A percentile compares a stretch with the other conserved stretches of the same genome.
Evolutionary conservation across 257 asterid genomes (phyloP).

Genomic region (Jacaranda copaia): DNA sequence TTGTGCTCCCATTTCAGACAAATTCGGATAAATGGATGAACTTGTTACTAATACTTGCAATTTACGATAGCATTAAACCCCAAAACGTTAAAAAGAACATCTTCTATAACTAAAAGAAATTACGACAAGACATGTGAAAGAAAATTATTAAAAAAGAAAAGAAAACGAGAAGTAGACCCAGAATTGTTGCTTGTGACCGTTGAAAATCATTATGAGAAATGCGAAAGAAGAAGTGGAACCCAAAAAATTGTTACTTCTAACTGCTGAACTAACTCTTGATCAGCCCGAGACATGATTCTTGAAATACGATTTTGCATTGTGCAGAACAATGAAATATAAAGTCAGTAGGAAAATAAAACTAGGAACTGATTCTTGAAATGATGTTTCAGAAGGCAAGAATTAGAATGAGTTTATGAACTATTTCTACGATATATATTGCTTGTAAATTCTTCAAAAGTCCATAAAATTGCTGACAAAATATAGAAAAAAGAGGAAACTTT

Average conservation of each 20-base stretch:
- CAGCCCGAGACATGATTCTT: background rate
- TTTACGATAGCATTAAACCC: background rate
- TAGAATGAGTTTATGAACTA: background rate
- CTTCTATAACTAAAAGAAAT: background rate
- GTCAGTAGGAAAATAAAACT: background rate
- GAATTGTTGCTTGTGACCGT: too few relatives aligned
- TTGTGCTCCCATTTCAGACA: background rate
- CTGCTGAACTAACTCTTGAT: background rate
- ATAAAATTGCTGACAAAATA: background rate
- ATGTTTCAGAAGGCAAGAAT: background rate
- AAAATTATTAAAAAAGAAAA: too few relatives aligned
- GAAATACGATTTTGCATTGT: background rate
- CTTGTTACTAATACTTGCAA: background rate
- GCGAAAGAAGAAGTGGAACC: too few relatives aligned
- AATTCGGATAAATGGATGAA: background rate
- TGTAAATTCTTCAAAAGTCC: background rate
- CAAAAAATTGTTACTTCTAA: background rate
- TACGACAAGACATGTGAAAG: too few relatives aligned
- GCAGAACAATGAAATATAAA: background rate
- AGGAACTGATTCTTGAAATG: background rate
- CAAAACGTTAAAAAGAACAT: background rate
- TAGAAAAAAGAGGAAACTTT: background rate
- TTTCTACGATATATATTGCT: background rate
- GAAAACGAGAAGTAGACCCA: too few relatives aligned
- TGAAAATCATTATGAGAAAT: background rate